These are phyloP conservation scores for Aphanocladium album DNA, from an alignment of 2,329 filamentous ascomycete species.

Conservation along the genomic window DNA sequence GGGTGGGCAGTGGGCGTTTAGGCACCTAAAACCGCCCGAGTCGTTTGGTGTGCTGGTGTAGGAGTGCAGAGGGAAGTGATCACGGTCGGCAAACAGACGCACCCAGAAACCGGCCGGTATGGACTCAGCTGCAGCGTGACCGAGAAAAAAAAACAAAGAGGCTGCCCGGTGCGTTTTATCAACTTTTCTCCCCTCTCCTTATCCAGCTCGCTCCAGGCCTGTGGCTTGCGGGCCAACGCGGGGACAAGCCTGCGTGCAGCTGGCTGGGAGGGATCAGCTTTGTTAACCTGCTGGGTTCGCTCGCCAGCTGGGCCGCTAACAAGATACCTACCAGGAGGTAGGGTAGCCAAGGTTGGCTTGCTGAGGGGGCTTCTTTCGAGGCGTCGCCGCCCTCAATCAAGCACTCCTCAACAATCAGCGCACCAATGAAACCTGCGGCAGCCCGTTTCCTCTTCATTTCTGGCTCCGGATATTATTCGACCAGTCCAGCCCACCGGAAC, in stretches of 20 bases:
- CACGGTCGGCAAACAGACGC: not conserved
- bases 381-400: no score
- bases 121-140: not conserved
- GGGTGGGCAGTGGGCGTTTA: not conserved
- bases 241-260: not conserved
- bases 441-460: no score
- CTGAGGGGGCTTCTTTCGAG: no score
- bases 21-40: not conserved
- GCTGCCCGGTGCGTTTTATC: not conserved
- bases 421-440: no score
- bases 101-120: not conserved
- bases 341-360: no score
- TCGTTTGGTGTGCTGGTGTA: not conserved
- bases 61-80: not conserved
- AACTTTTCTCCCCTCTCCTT: not conserved
- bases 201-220: not conserved
- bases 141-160: not conserved
- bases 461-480: no score
- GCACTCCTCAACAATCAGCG: no score
- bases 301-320: no score
- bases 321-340: no score
- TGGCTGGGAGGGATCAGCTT: not conserved
- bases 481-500: no score
- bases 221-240: constrained; percentile 7
- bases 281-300: not conserved